Conservation (phyloP, 1,284 basidiomycete genomes). For the Rugosomyces carneus region DNA sequence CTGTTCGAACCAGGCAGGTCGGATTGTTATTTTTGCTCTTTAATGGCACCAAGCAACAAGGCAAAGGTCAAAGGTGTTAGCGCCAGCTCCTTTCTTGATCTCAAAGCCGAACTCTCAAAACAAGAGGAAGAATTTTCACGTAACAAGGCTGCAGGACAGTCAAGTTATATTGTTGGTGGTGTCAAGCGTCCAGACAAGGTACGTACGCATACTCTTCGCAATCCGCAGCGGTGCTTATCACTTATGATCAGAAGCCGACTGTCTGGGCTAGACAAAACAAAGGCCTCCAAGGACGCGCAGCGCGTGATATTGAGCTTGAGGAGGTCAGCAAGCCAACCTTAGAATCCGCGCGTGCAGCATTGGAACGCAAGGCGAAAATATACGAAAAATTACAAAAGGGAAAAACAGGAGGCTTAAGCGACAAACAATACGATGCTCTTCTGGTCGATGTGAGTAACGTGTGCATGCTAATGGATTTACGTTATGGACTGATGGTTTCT, state of each 20-base stretch:
- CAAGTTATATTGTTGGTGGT: constrained; percentile 45
- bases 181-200: constrained; percentile 64
- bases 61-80: constrained; percentile 65
- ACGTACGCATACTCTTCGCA: constrained; percentile 11
- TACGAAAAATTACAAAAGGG: constrained; percentile 81
- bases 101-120: constrained; percentile 67
- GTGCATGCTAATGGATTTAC: neutral
- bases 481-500: too few relatives aligned
- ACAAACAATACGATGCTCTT: constrained; percentile 69
- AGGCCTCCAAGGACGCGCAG: constrained; percentile 56
- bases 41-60: constrained; percentile 29
- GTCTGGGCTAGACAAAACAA: constrained; percentile 69
- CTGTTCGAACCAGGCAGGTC: constrained; percentile 16
- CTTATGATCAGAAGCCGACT: constrained; percentile 53
- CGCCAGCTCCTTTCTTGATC: constrained; percentile 67
- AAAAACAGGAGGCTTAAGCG: constrained; percentile 72
- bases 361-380: constrained; percentile 77
- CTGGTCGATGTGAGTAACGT: constrained; percentile 78
- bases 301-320: constrained; percentile 63
- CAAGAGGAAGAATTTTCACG: constrained; percentile 57
- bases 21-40: neutral
- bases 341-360: constrained; percentile 57
- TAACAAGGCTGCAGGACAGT: constrained; percentile 52
- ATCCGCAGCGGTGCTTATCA: neutral
- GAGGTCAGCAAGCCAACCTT: constrained; percentile 59